Evolutionary conservation across 306 rosid genomes (phyloP).

Genomic region (Astragalus glycyphyllos): DNA sequence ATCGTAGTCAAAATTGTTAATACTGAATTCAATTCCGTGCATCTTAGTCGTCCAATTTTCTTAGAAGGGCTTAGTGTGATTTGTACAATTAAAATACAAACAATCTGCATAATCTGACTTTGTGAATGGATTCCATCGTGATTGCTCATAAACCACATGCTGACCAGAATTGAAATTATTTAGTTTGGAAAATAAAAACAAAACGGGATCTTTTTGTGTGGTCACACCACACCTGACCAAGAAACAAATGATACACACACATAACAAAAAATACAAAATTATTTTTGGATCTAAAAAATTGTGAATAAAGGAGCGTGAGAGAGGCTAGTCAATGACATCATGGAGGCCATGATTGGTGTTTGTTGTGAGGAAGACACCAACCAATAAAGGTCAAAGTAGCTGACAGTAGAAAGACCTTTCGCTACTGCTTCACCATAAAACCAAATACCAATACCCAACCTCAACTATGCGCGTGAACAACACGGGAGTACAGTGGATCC

Average conservation of each 20-base stretch:
- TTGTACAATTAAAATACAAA: too few species aligned
- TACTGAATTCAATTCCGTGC: too few species aligned
- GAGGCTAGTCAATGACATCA: not conserved
- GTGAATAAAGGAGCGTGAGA: constrained; percentile 25
- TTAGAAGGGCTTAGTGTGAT: too few species aligned
- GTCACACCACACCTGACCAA: not conserved
- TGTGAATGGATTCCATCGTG: too few species aligned
- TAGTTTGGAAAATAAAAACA: not conserved
- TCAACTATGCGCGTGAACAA: not conserved
- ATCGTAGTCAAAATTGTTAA: too few species aligned
- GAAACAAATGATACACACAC: too few species aligned
- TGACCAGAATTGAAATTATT: not conserved
- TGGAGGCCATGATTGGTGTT: not conserved
- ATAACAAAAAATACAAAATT: too few species aligned
- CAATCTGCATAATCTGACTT: too few species aligned
- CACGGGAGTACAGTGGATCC: constrained; percentile 3
- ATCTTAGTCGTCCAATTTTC: too few species aligned
- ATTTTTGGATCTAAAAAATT: not conserved
- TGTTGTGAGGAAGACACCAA: not conserved
- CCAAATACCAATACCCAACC: not conserved
- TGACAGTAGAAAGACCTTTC: not conserved
- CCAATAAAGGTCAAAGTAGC: not conserved
- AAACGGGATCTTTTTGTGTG: not conserved
- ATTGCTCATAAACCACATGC: too few species aligned
- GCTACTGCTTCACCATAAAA: not conserved